These are phyloP conservation scores for Hymenoscyphus repandus DNA, from an alignment of 2,329 filamentous ascomycete species.

Conservation along the genomic window DNA sequence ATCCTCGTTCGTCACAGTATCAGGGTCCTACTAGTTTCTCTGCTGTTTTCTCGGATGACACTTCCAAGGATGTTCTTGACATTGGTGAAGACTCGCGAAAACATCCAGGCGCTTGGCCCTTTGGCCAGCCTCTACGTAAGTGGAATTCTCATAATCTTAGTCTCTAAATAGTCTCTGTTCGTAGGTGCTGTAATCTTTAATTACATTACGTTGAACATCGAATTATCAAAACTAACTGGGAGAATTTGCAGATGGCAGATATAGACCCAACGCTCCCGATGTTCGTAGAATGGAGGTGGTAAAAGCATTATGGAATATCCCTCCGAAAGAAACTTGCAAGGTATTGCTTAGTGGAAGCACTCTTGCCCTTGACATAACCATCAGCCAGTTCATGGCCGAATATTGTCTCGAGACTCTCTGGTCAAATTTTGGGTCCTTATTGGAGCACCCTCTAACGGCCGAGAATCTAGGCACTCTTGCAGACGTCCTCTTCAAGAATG, in stretches of 20 bases:
- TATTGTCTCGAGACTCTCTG: constrained; percentile 21
- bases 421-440: constrained; percentile 17
- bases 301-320: constrained; percentile 24
- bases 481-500: constrained; percentile 24
- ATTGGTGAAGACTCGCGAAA: constrained; percentile 23
- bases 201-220: not conserved
- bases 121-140: constrained; percentile 21
- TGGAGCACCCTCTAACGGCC: constrained; percentile 16
- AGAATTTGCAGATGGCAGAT: constrained; percentile 13
- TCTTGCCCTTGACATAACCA: constrained; percentile 7
- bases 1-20: constrained; percentile 21
- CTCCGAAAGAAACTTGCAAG: constrained; percentile 22
- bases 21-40: constrained; percentile 27
- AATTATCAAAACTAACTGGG: not conserved
- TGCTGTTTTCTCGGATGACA: constrained; percentile 25
- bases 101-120: constrained; percentile 24
- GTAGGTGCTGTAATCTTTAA: not conserved
- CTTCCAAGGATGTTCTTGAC: constrained; percentile 19
- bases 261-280: constrained; percentile 19
- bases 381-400: constrained; percentile 20
- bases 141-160: not conserved
- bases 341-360: constrained; percentile 12
- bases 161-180: too few relatives aligned
- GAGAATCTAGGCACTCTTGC: constrained; percentile 19
- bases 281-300: constrained; percentile 19